Conservation (phyloP, 345 rosid species). For the Noccaea bulbosa region DNA sequence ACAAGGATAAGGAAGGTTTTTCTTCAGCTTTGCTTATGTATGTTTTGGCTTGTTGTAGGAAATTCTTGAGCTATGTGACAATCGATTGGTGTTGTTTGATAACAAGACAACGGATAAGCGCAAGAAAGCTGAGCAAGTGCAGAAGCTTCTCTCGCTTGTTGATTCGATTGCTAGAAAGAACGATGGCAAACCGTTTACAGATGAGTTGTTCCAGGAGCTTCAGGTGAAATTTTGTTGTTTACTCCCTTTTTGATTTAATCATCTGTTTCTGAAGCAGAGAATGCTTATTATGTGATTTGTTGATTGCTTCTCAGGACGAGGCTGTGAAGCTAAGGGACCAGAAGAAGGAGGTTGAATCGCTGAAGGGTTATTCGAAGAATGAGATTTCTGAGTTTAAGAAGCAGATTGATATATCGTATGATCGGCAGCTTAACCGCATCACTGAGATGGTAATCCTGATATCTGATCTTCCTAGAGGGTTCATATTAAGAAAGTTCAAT, state of each 20-base stretch:
- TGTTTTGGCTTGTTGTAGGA: conserved; percentile 51
- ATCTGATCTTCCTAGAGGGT: background rate
- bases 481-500: no score
- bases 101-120: conserved; percentile 72
- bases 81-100: conserved; percentile 69
- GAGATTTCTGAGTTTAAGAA: conserved; percentile 65
- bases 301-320: conserved; percentile 52
- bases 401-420: conserved; percentile 65
- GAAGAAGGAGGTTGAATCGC: conserved; percentile 62
- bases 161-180: conserved; percentile 54
- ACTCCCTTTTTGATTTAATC: background rate
- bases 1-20: background rate
- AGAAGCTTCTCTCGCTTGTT: conserved; percentile 69
- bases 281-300: background rate
- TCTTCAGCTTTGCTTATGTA: background rate
- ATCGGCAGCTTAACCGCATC: conserved; percentile 63
- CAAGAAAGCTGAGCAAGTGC: conserved; percentile 62
- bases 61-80: conserved; percentile 61
- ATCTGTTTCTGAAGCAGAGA: conserved; percentile 20
- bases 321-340: conserved; percentile 70
- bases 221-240: conserved; percentile 50
- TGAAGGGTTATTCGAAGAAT: conserved; percentile 59
- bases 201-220: conserved; percentile 70
- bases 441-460: conserved; percentile 50
- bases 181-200: conserved; percentile 76